Evolutionary conservation across 148 eudicot species (phyloP), one percentile per base, ranked within the genome.

Genomic region (Fagopyrum homotropicum): DNA sequence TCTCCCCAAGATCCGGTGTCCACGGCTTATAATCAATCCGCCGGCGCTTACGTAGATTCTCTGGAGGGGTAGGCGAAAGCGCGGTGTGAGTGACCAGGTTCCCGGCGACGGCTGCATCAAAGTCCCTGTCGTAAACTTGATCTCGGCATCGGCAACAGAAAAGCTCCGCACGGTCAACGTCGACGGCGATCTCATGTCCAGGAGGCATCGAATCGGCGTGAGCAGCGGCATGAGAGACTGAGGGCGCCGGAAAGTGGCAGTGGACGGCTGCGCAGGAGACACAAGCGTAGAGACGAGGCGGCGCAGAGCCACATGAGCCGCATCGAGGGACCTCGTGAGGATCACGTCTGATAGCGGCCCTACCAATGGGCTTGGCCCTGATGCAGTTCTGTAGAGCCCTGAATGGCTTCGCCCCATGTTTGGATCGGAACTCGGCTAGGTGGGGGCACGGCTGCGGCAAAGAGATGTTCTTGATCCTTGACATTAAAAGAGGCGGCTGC

Each of bases 81-180:
- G 16, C 51, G 0, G 61, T 75, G 9, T 75, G 80, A 7, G 64
- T 56, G 72, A 74, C 71, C 44, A 80, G 50, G 30, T 79, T 68
- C 48, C 78, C 80, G 45, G 85, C 82, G 11, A 90, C 88, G 7
- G 81, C 84, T 9, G 79, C 69, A 51, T 91, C 96, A 81, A 91
- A 89, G 45, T 86, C 92, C 12, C 76, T 74, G 70, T 87, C 91
- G 75, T 91, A 91, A 5, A 88, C 87, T 74, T 91, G 96, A 60
- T 91, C 92, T 0, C 43, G 4, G 75, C 96, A 91, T 15, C 73
- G 22, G 74, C 86, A 84, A 77, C 96, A 91, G 79, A 84, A 91
- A 11, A 91, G 89, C 81, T 88, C 93, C 45, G 88, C 89, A 0
- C 91, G 83, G 77, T 85, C 85, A 52, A 89, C 83, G 79, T 89